phyloP scores from a whole-genome alignment of 1,284 basidiomycete species.

The Meripilus lineatus region DNA sequence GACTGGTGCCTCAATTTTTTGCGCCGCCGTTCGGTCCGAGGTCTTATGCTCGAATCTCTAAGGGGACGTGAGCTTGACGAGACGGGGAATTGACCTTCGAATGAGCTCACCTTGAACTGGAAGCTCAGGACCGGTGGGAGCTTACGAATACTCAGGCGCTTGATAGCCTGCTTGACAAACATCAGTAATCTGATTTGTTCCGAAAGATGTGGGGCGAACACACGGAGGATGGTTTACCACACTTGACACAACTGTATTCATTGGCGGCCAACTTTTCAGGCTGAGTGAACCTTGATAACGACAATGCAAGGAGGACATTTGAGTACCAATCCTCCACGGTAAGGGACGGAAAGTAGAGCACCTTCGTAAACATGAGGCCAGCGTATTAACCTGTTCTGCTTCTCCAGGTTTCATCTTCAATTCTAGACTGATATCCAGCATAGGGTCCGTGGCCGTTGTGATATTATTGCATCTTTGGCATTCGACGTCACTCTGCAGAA shows the following conservation, averaged over 20 bases:
- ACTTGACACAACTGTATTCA: slow-evolving; percentile 73
- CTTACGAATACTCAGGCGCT: slow-evolving; percentile 79
- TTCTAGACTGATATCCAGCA: slow-evolving; percentile 90
- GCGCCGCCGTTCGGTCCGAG: slow-evolving; percentile 61
- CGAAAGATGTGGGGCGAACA: slow-evolving; percentile 18
- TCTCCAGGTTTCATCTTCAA: slow-evolving; percentile 56
- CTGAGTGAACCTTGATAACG: slow-evolving; percentile 60
- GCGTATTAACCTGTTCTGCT: slow-evolving; percentile 47
- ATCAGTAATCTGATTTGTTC: slow-evolving; percentile 9
- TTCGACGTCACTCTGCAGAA: slow-evolving; percentile 84
- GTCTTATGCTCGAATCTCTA: slow-evolving; percentile 92
- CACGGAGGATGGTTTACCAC: slow-evolving; percentile 62
- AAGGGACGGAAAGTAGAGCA: slow-evolving; percentile 25
- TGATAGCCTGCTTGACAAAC: slow-evolving; percentile 60
- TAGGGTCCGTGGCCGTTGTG: slow-evolving; percentile 82
- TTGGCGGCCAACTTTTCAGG: slow-evolving; percentile 69
- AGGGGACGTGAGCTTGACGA: neutral
- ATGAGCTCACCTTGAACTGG: slow-evolving; percentile 79
- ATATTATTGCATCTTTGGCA: slow-evolving; percentile 77
- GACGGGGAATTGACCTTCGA: neutral
- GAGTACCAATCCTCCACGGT: too few species aligned
- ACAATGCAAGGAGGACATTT: too few species aligned
- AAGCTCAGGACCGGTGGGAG: slow-evolving; percentile 91
- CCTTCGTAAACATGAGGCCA: slow-evolving; percentile 70
- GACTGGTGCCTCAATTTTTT: slow-evolving; percentile 85